A percentile compares a stretch with the other conserved stretches of the same genome.
Evolutionary conservation across 2,329 filamentous ascomycete genomes (phyloP).

Genomic region (Aurifilum marmelostoma): DNA sequence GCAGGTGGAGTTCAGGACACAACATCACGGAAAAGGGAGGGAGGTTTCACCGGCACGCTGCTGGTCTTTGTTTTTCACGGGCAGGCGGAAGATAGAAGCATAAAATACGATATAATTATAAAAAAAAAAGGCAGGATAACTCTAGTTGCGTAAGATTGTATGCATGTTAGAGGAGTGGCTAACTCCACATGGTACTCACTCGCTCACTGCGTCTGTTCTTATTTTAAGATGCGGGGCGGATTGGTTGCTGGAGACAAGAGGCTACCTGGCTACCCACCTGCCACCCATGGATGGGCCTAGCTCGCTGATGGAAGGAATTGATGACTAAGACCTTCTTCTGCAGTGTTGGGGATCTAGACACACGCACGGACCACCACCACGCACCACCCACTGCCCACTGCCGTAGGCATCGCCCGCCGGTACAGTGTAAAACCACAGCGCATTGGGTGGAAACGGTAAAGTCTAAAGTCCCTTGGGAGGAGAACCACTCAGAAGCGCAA

Average conservation of each 20-base stretch:
- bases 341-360: not conserved
- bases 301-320: not conserved
- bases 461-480: not conserved
- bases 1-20: conserved; percentile 2
- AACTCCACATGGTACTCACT: no score
- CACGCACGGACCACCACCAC: not conserved
- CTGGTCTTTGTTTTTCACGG: not conserved
- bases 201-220: no score
- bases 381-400: not conserved
- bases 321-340: not conserved
- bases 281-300: no score
- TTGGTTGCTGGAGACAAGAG: no score
- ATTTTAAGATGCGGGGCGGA: no score
- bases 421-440: not conserved
- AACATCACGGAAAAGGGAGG: not conserved
- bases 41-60: not conserved
- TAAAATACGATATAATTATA: not conserved
- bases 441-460: not conserved
- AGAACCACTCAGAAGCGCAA: not conserved
- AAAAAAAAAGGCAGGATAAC: not conserved
- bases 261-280: no score
- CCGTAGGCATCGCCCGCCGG: not conserved
- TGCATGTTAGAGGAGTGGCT: no score
- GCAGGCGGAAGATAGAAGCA: not conserved
- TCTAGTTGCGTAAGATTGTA: no score